These are phyloP conservation scores for Thalassiosira oceanica DNA, from an alignment of 352 stramenopile species.

Conservation along the genomic window DNA sequence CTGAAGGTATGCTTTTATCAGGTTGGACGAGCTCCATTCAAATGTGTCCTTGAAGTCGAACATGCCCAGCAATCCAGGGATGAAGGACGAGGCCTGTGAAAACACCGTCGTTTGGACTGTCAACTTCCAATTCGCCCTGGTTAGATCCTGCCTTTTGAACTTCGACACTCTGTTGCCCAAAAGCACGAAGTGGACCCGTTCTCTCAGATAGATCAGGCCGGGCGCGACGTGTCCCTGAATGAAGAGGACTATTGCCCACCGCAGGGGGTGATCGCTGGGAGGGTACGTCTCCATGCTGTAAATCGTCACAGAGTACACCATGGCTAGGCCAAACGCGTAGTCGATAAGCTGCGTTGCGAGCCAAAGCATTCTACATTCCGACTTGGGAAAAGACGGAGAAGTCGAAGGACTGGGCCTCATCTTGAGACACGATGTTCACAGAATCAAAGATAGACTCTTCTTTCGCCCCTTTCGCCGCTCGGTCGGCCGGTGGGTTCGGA, in stretches of 20 bases:
- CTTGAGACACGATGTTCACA: too few relatives aligned
- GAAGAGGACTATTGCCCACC: background rate
- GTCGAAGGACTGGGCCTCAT: too few relatives aligned
- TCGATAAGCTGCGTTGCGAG: background rate
- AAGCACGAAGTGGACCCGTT: background rate
- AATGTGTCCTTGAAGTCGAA: background rate
- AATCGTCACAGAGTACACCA: background rate
- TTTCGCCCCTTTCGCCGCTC: too few relatives aligned
- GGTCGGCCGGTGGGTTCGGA: too few relatives aligned
- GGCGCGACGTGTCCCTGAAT: background rate
- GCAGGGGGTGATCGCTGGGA: background rate
- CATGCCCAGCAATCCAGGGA: background rate
- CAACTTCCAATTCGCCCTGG: background rate
- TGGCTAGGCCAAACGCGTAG: background rate
- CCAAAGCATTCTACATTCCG: too few relatives aligned
- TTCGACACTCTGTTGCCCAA: background rate
- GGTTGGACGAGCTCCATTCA: background rate
- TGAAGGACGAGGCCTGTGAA: background rate
- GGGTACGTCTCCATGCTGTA: background rate
- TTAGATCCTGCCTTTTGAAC: background rate
- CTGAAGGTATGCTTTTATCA: background rate
- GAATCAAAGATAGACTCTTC: too few relatives aligned
- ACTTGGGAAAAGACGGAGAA: too few relatives aligned
- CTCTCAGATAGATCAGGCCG: background rate
- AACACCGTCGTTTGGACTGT: background rate